phyloP scores from a whole-genome alignment of 2,329 filamentous ascomycete species.

The Colletotrichum melonis region DNA sequence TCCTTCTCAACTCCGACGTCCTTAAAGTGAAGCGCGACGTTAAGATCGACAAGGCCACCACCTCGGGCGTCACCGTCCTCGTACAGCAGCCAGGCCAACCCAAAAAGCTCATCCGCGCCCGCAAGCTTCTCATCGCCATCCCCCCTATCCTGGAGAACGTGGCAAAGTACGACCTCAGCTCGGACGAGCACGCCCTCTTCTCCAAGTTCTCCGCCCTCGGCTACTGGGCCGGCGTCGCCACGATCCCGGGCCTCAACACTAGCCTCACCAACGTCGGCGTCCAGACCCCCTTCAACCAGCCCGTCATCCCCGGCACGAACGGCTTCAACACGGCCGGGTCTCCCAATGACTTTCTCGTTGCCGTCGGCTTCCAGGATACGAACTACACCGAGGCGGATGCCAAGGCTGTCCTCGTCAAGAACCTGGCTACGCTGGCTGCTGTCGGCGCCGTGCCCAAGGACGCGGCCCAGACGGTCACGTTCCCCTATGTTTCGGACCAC shows the following conservation, averaged over 20 bases:
- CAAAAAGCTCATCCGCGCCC: slow-evolving; percentile 19
- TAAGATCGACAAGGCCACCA: slow-evolving; percentile 32
- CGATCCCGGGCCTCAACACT: slow-evolving; percentile 41
- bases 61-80: slow-evolving; percentile 42
- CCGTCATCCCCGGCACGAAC: slow-evolving; percentile 37
- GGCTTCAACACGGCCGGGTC: slow-evolving; percentile 28
- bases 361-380: slow-evolving; percentile 15
- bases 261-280: slow-evolving; percentile 38
- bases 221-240: slow-evolving; percentile 47
- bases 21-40: slow-evolving; percentile 37
- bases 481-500: slow-evolving; percentile 42
- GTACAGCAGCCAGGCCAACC: slow-evolving; percentile 15
- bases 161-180: slow-evolving; percentile 45
- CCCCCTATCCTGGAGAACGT: slow-evolving; percentile 48
- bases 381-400: slow-evolving; percentile 34
- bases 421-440: slow-evolving; percentile 18
- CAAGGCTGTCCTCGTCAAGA: slow-evolving; percentile 31
- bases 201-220: slow-evolving; percentile 46
- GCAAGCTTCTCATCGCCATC: slow-evolving; percentile 48
- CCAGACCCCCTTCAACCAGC: slow-evolving; percentile 31
- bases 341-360: slow-evolving; percentile 38
- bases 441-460: slow-evolving; percentile 21
- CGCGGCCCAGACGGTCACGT: slow-evolving; percentile 22
- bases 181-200: slow-evolving; percentile 46
- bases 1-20: slow-evolving; percentile 42